These are phyloP conservation scores for Hibiscus trionum DNA, from an alignment of 345 rosid species.

Conservation along the genomic window DNA sequence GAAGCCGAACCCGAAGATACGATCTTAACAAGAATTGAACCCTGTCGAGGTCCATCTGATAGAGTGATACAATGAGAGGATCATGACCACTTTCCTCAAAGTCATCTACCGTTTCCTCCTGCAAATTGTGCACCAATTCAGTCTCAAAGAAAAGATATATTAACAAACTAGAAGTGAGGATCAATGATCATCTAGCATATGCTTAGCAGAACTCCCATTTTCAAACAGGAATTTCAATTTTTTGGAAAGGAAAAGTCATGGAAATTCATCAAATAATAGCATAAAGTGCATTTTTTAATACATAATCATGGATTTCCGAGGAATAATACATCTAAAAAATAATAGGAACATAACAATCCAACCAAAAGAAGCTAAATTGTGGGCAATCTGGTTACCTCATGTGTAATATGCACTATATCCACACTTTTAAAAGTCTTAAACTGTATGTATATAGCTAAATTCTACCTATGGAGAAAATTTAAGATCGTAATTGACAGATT, in stretches of 20 bases:
- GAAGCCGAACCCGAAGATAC: constrained; percentile 76
- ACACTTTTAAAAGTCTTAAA: not conserved
- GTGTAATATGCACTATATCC: too few species aligned
- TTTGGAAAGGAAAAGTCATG: too few species aligned
- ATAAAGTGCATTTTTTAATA: too few species aligned
- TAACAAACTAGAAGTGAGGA: not conserved
- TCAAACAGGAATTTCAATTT: not conserved
- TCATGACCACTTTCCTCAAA: constrained; percentile 35
- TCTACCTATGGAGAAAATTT: not conserved
- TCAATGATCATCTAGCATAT: not conserved
- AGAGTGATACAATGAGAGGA: constrained; percentile 67
- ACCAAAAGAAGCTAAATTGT: too few species aligned
- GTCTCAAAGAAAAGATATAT: not conserved
- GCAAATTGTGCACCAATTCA: constrained; percentile 7
- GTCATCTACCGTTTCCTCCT: constrained; percentile 56
- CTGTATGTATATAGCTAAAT: not conserved
- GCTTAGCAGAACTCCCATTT: not conserved
- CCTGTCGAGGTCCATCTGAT: constrained; percentile 83
- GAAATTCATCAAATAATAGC: too few species aligned
- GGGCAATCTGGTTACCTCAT: too few species aligned
- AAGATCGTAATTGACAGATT: not conserved
- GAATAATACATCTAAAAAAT: too few species aligned
- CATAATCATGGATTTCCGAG: too few species aligned
- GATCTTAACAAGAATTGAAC: constrained; percentile 79
- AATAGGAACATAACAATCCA: too few species aligned